phyloP scores from a whole-genome alignment of 2,329 filamentous ascomycete species.

The Nemania sp. region DNA sequence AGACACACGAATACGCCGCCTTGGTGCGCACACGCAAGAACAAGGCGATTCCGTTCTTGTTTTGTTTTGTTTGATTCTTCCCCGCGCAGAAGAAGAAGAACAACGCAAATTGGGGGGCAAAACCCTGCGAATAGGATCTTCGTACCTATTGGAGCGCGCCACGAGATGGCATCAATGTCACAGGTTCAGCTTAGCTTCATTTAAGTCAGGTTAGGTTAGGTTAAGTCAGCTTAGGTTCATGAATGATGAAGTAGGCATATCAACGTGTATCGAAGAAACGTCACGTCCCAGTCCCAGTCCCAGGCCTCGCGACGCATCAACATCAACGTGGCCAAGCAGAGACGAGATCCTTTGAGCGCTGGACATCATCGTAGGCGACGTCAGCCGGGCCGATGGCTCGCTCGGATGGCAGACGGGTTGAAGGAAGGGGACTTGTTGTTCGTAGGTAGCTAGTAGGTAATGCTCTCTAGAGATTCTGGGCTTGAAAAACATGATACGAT shows the following conservation, averaged over 20 bases:
- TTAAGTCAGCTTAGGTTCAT: background rate
- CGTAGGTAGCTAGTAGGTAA: no score
- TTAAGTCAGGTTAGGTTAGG: no score
- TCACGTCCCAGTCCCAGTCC: background rate
- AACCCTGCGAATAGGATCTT: no score
- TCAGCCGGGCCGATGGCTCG: slow-evolving; percentile 13
- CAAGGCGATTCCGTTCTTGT: no score
- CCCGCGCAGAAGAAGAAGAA: no score
- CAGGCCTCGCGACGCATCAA: background rate
- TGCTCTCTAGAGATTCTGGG: background rate
- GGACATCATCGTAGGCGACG: slow-evolving; percentile 11
- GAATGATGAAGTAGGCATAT: slow-evolving; percentile 8
- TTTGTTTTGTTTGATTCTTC: no score
- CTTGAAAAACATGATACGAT: background rate
- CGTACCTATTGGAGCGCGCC: no score
- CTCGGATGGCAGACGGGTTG: background rate
- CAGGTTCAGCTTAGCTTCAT: no score
- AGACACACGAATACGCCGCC: no score
- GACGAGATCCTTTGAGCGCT: slow-evolving; percentile 4
- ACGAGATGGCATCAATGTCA: no score
- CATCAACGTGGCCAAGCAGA: slow-evolving; percentile 1
- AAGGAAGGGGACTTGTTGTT: slow-evolving; percentile 5
- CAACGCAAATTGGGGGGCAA: no score
- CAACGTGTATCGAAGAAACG: background rate
- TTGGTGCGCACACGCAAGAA: no score